Evolutionary conservation across 2,329 filamentous ascomycete genomes (phyloP), one percentile per base, ranked within the genome.

Genomic region (Coniochaeta sp.): DNA sequence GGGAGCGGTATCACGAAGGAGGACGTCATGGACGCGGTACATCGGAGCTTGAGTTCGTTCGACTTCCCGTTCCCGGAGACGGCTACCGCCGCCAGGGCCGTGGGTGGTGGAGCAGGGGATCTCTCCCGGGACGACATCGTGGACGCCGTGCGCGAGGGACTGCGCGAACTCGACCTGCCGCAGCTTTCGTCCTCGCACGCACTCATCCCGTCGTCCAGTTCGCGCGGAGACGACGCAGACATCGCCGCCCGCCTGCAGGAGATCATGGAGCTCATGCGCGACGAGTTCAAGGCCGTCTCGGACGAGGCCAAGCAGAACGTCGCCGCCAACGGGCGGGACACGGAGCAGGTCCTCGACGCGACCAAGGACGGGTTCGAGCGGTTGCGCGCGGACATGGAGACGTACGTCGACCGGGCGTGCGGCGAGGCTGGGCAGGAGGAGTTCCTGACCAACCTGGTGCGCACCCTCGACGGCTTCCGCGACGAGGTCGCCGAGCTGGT

Each of bases 281-380:
- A 78, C 1, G 85, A 88, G 68, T 86, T 89, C 70, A 79, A 77
- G 64, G 76, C 80, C 2, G 77, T 85, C 2, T 85, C 84, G 0
- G 81, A 86, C 30, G 85, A 87, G 66, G 81, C 84, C 12, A 92
- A 93, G 71, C 85, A 93, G 67, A 93, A 91, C 65, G 88, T 91
- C 22, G 85, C 89, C 3, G 88, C 89, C 63, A 90, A 87, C 66
- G 90, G 89, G 44, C 83, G 87, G 61, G 91, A 95, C 70, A 93
- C 91, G 0, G 92, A 96, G 71, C 91, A 96, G 71, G 87, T 96
- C 14, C 79, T 97, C 4, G 90, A 95, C 71, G 90, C 91, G 0
- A 88, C 96, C 50, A 93, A 91, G 66, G 91, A 96, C 69, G 92
- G 92, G 0, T 81, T 96, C 16, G 91, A 96, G 65, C 88, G 85